Evolutionary conservation across 768 basidiomycete species (phyloP).

Genomic region (Lactifluus rugatus): DNA sequence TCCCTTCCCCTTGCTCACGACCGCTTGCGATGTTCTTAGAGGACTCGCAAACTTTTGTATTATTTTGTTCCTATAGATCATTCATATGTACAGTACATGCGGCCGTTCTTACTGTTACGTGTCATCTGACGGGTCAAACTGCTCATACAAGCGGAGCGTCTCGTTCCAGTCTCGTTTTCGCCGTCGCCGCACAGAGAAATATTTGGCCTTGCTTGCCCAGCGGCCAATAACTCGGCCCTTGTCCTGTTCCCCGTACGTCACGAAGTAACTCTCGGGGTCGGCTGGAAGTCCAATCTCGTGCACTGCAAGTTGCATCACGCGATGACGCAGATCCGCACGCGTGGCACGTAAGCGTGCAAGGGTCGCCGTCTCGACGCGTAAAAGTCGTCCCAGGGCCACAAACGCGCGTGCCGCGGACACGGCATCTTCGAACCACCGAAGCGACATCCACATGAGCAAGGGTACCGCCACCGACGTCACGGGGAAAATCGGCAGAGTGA

Average conservation of each 20-base stretch:
- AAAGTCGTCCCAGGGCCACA: conserved; percentile 46
- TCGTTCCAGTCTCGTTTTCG: conserved; percentile 89
- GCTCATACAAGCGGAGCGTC: conserved; percentile 69
- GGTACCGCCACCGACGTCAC: conserved; percentile 57
- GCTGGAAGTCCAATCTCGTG: conserved; percentile 49
- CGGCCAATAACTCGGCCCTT: conserved; percentile 58
- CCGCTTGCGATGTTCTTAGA: background rate
- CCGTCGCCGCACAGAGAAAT: conserved; percentile 70
- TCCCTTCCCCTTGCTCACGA: background rate
- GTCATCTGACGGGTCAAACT: conserved; percentile 63
- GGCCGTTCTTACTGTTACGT: conserved; percentile 12
- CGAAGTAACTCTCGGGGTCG: conserved; percentile 61
- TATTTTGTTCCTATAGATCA: background rate
- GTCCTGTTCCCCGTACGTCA: conserved; percentile 47
- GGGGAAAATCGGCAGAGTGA: conserved; percentile 53
- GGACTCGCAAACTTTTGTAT: background rate
- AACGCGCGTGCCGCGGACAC: conserved; percentile 72
- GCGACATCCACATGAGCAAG: conserved; percentile 77
- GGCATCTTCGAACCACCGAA: conserved; percentile 84
- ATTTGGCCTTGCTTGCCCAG: conserved; percentile 65
- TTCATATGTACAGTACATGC: conserved; percentile 6
- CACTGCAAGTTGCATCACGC: conserved; percentile 58
- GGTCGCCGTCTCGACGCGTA: conserved; percentile 50
- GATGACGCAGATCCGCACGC: conserved; percentile 49
- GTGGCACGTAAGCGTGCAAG: conserved; percentile 44